A percentile compares a stretch with the other conserved stretches of the same genome.
These are phyloP conservation scores for Emergomyces pasteurianus DNA, from an alignment of 2,329 filamentous ascomycete species.

Conservation along the genomic window DNA sequence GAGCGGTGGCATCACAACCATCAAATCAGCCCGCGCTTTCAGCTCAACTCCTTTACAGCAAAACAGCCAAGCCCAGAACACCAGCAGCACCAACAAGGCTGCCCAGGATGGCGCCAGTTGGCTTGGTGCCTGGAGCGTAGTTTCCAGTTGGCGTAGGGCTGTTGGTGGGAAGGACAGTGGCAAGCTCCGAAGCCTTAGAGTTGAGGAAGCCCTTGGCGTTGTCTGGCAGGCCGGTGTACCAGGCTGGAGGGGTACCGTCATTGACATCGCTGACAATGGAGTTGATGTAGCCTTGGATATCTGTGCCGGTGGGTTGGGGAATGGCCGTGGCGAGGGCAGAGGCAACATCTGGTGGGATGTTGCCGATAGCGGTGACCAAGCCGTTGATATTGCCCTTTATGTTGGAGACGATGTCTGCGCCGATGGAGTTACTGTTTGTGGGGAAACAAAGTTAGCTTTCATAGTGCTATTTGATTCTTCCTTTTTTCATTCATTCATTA, in stretches of 20 bases:
- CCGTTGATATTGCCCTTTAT: background rate
- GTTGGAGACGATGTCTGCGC: background rate
- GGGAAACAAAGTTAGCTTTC: background rate
- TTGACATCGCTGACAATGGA: conserved; percentile 6
- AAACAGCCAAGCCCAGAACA: conserved; percentile 11
- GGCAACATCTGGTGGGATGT: background rate
- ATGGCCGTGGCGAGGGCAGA: background rate
- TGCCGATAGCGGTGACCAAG: background rate
- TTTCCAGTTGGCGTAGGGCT: background rate
- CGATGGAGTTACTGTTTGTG: background rate
- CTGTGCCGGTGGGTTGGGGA: background rate
- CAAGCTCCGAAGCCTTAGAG: background rate
- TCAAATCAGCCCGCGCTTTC: background rate
- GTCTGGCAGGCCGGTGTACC: conserved; percentile 9
- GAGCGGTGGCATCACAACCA: background rate
- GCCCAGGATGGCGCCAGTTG: conserved; percentile 7
- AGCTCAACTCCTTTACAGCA: conserved; percentile 6
- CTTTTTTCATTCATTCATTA: background rate
- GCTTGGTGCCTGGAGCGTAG: background rate
- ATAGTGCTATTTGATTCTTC: background rate
- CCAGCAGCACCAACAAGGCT: conserved; percentile 12
- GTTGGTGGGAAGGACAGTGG: background rate
- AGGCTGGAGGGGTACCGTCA: conserved; percentile 8
- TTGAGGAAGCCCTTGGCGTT: conserved; percentile 6
- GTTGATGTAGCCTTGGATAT: background rate